Evolutionary conservation across 345 rosid species (phyloP).

Genomic region (Eucalyptus pauciflora): DNA sequence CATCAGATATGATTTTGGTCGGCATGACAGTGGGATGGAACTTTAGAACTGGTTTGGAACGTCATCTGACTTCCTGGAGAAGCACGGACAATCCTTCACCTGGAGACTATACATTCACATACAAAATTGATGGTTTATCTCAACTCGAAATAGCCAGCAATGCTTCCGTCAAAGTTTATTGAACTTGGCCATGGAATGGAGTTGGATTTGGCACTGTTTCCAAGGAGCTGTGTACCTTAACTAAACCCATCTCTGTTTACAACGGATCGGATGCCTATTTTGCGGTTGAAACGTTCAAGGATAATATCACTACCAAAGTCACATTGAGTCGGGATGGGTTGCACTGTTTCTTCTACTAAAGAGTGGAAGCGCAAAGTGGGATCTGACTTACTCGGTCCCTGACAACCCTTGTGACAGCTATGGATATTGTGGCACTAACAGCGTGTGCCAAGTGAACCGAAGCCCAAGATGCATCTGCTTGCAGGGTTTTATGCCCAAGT

Average conservation of each 20-base stretch:
- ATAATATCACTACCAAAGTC: background rate
- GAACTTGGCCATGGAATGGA: constrained; percentile 26
- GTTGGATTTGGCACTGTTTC: too few species aligned
- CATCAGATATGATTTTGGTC: constrained; percentile 10
- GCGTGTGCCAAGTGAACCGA: background rate
- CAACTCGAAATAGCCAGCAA: background rate
- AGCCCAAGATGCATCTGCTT: constrained; percentile 1
- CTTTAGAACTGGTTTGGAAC: background rate
- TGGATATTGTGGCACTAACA: background rate
- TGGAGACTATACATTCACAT: constrained; percentile 1
- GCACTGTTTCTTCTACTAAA: background rate
- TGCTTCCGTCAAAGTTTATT: background rate
- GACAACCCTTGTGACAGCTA: background rate
- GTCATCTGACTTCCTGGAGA: constrained; percentile 1
- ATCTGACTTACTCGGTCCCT: background rate
- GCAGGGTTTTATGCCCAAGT: constrained; percentile 15
- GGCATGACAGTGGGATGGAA: constrained; percentile 14
- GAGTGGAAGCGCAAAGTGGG: background rate
- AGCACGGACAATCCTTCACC: constrained; percentile 4
- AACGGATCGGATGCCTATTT: background rate
- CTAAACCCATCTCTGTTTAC: background rate
- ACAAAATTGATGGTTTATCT: background rate
- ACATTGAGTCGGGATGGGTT: background rate
- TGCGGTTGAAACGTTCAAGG: background rate
- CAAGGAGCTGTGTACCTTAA: background rate